phyloP scores from a whole-genome alignment of 129 eudicot species.

The Arctium lappa region DNA sequence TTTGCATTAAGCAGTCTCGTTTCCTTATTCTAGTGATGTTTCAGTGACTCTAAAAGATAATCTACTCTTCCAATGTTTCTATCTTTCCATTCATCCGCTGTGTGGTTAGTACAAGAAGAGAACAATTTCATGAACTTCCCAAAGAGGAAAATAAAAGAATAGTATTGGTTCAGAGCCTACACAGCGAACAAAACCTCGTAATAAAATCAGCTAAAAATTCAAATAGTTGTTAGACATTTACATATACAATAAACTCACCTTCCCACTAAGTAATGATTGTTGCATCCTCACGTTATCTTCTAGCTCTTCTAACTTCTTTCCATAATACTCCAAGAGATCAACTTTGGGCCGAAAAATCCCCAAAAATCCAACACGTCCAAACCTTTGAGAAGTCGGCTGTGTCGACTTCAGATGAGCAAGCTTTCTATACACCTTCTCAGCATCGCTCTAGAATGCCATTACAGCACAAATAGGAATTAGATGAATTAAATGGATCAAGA shows the following conservation, averaged over 20 bases:
- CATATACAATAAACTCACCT: constrained; percentile 36
- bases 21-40: background rate
- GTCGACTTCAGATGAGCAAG: constrained; percentile 48
- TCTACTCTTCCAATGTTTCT: background rate
- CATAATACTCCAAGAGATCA: constrained; percentile 60
- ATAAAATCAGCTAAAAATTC: background rate
- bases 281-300: constrained; percentile 52
- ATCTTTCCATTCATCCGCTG: background rate
- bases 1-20: background rate
- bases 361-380: constrained; percentile 52
- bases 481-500: constrained; percentile 5
- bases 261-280: constrained; percentile 52
- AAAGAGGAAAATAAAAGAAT: background rate
- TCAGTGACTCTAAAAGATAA: background rate
- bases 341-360: constrained; percentile 57
- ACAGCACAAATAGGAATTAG: constrained; percentile 11
- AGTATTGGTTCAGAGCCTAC: background rate
- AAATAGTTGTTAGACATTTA: background rate
- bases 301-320: constrained; percentile 56
- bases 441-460: constrained; percentile 42
- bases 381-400: constrained; percentile 32
- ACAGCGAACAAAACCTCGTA: background rate
- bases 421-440: constrained; percentile 45
- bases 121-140: background rate
- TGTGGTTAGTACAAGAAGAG: background rate